Conservation (phyloP, 176 grass and related monocot genomes). For the Avena atlantica region DNA sequence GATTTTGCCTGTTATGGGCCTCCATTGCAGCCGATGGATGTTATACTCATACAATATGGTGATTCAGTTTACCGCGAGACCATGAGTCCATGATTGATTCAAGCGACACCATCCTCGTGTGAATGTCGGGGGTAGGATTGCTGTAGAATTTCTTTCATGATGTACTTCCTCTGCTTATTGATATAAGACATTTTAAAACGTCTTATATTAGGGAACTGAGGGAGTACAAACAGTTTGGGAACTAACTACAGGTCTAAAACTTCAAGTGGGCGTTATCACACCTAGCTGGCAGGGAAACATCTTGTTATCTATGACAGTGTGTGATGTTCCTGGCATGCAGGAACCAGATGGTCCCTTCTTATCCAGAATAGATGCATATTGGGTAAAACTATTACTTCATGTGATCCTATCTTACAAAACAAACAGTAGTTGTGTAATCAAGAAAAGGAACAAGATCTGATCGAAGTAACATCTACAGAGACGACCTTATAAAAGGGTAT, state of each 20-base stretch:
- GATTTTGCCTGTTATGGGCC: background rate
- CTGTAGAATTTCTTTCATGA: background rate
- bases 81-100: background rate
- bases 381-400: conserved; percentile 21
- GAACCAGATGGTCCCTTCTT: conserved; percentile 28
- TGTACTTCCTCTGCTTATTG: too few relatives aligned
- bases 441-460: background rate
- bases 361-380: conserved; percentile 26
- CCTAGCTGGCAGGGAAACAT: conserved; percentile 34
- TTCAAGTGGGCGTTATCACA: conserved; percentile 31
- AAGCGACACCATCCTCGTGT: background rate
- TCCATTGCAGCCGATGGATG: conserved; percentile 26
- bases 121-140: background rate
- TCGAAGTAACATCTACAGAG: background rate
- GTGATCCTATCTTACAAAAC: background rate
- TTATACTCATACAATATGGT: background rate
- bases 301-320: conserved; percentile 37
- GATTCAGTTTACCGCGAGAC: background rate
- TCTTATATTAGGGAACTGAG: too few relatives aligned
- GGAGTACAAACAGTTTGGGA: conserved; percentile 4
- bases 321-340: conserved; percentile 17
- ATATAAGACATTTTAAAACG: too few relatives aligned
- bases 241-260: conserved; percentile 32
- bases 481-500: background rate
- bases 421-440: conserved; percentile 17